These are phyloP conservation scores for Stramenopiles sp. DNA, from an alignment of 352 stramenopile genomes.

Conservation along the genomic window DNA sequence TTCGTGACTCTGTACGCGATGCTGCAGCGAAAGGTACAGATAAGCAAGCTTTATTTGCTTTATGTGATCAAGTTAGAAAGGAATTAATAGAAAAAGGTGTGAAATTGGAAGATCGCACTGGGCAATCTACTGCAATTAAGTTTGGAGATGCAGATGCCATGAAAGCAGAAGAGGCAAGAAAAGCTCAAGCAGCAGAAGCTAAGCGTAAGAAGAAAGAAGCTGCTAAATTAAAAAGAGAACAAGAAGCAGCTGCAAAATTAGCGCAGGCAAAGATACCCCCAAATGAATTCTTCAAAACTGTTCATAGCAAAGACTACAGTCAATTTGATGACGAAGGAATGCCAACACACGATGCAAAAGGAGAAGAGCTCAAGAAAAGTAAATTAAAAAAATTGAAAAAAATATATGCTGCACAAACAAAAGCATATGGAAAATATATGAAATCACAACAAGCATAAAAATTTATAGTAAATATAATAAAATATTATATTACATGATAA, in stretches of 20 bases:
- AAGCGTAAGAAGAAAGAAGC: neutral
- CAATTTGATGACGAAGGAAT: neutral
- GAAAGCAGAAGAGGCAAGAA: neutral
- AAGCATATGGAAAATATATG: neutral
- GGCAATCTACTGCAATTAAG: neutral
- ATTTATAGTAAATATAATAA: too few relatives aligned
- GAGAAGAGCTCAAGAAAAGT: neutral
- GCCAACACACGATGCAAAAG: neutral
- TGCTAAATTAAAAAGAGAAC: neutral
- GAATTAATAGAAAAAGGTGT: neutral
- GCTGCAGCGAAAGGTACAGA: neutral
- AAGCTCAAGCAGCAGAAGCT: neutral
- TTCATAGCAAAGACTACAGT: neutral
- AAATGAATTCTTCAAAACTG: neutral
- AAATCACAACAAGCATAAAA: too few relatives aligned
- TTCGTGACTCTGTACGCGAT: neutral
- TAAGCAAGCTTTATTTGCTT: neutral
- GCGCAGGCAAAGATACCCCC: neutral
- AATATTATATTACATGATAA: too few relatives aligned
- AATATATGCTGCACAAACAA: neutral
- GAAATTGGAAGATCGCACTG: neutral
- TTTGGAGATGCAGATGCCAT: neutral
- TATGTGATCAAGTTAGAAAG: neutral
- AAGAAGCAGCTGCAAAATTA: neutral
- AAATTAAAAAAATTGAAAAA: neutral